Evolutionary conservation across 257 asterid species (phyloP), one percentile per base, ranked within the genome.

Genomic region (Phtheirospermum japonicum): DNA sequence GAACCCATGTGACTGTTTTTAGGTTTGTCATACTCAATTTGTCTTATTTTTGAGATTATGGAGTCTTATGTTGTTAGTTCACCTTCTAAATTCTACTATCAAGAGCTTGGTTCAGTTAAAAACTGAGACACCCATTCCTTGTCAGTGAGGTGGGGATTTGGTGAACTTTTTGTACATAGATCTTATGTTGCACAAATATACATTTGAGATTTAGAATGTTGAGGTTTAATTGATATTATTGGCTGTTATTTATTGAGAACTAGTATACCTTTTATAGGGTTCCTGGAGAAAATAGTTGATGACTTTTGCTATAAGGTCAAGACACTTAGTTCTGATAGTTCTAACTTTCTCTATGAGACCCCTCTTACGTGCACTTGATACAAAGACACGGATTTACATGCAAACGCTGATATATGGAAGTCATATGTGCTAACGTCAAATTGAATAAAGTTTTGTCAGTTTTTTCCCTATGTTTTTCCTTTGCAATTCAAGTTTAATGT

Each of bases 81-180:
- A 42, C 63, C 52, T 53, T 48, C 37, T 63, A 28, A 48, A 42
- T 40, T 12, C 7, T 12, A 12, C 13, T 57, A 64, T 53, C 39
- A 33, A 52, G 23, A 37, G 36, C 26, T 65, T 32, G 45, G 34
- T 23, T 40, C 55, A 58, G 19, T 46, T 20, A 16, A 52, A 34
- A 34, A 31, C 19, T 28, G 36, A 7, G 46, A 16, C 39, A 42
- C 62, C 45, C 45, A 45, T 40, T 67, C 7, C 32, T 49, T 50
- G 45, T 63, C 58, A 36, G 74, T 39, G 23, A 5, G 40, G 40
- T 57, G 32, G 17, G 42, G 16, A 45, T 48, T 37, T 62, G 53
- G 61, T n/a, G 51, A 65, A 65, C 9, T 10, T 54, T 26, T 33
- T 37, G 77, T 57, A 45, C 53, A 55, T 64, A 6, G 51, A 49